Evolutionary conservation across 1,139 yeast species (phyloP).

Genomic region (Blastobotrys petasosporus): DNA sequence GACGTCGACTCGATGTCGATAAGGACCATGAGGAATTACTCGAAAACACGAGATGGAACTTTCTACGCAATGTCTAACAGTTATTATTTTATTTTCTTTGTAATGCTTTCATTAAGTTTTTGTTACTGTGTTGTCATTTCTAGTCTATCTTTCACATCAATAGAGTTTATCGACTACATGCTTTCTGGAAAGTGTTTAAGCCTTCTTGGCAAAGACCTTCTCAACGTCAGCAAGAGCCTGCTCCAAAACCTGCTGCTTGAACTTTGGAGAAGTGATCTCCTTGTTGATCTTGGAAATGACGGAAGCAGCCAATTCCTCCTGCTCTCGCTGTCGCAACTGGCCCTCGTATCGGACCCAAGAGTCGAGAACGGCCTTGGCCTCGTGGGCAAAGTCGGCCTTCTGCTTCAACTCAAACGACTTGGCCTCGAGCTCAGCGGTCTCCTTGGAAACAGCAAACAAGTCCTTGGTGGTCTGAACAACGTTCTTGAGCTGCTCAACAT

Average conservation of each 20-base stretch:
- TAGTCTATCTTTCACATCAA: no score
- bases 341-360: conserved; percentile 99
- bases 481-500: conserved; percentile 83
- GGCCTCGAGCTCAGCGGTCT: conserved; percentile 94
- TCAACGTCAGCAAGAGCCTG: conserved; percentile 92
- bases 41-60: no score
- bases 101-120: no score
- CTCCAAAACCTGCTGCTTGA: conserved; percentile 86
- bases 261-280: conserved; percentile 79
- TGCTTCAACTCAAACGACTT: conserved; percentile 90
- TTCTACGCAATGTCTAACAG: no score
- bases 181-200: background rate
- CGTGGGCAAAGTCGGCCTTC: conserved; percentile 75
- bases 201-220: conserved; percentile 52
- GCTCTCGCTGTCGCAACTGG: conserved; percentile 94
- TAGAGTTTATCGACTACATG: no score
- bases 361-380: conserved; percentile 93
- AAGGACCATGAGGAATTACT: background rate
- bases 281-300: conserved; percentile 85
- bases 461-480: conserved; percentile 89
- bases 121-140: no score
- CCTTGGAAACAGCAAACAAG: conserved; percentile 89
- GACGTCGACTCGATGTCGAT: conserved; percentile 33
- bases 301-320: conserved; percentile 79
- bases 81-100: no score